Evolutionary conservation across 352 stramenopile species (phyloP).

Genomic region (Pythium guiyangense): DNA sequence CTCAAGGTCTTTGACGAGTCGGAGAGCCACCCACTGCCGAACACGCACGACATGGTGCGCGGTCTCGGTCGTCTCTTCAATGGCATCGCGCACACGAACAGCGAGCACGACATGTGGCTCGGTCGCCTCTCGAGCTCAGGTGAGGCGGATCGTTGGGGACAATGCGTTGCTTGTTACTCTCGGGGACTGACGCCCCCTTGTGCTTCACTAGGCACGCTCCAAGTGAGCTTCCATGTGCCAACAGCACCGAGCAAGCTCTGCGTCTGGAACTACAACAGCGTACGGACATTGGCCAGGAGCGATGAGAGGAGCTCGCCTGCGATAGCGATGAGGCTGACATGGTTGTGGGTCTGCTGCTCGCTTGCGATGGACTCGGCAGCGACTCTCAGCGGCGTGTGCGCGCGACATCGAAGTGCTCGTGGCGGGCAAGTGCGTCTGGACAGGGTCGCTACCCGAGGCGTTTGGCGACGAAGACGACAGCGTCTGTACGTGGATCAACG

Average conservation of each 20-base stretch:
- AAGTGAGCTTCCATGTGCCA: constrained; percentile 48
- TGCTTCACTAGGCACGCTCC: constrained; percentile 27
- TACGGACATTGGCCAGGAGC: constrained; percentile 14
- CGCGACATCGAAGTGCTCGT: constrained; percentile 68
- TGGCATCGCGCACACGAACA: constrained; percentile 50
- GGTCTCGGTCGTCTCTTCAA: constrained; percentile 52
- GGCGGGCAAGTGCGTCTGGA: constrained; percentile 61
- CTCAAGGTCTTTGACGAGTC: constrained; percentile 54
- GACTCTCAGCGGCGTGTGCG: constrained; percentile 38
- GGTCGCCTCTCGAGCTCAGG: constrained; percentile 52
- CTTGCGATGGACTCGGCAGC: constrained; percentile 11
- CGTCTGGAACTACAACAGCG: constrained; percentile 81
- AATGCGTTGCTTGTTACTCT: no score
- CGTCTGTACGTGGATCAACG: constrained; percentile 63
- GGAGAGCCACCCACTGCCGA: constrained; percentile 37
- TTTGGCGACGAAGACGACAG: constrained; percentile 67
- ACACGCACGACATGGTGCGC: constrained; percentile 69
- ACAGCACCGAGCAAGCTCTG: constrained; percentile 56
- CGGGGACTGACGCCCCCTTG: background rate
- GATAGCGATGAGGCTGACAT: background rate
- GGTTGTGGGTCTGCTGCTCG: background rate
- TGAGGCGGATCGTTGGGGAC: constrained; percentile 6
- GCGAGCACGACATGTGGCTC: constrained; percentile 78
- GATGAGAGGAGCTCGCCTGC: background rate
- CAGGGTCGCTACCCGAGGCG: constrained; percentile 63